These are phyloP conservation scores for Cyclaneusma minus DNA, from an alignment of 2,329 filamentous ascomycete genomes.

Conservation along the genomic window DNA sequence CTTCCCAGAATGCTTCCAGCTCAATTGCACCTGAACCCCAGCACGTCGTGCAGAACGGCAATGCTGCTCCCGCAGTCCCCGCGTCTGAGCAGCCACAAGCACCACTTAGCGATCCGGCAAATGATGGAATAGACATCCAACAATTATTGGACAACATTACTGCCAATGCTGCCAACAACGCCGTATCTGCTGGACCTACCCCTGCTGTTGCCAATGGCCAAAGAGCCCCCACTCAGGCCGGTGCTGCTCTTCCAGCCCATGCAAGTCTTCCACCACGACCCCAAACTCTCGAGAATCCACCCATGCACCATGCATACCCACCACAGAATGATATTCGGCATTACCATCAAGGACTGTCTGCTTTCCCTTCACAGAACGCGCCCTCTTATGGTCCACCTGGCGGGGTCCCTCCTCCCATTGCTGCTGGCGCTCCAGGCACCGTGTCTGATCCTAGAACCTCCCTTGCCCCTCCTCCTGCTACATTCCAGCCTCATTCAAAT, in stretches of 20 bases:
- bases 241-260: slow-evolving; percentile 16
- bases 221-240: slow-evolving; percentile 8
- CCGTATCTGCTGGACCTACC: slow-evolving; percentile 4
- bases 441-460: slow-evolving; percentile 18
- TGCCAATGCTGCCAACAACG: slow-evolving; percentile 20
- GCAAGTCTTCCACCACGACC: slow-evolving; percentile 20
- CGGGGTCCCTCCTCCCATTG: slow-evolving; percentile 13
- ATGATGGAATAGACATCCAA: slow-evolving; percentile 20
- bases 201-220: slow-evolving; percentile 2
- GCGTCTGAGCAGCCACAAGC: slow-evolving; percentile 6
- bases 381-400: slow-evolving; percentile 17
- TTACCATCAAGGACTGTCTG: slow-evolving; percentile 15
- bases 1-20: slow-evolving; percentile 5
- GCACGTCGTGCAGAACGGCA: slow-evolving; percentile 6
- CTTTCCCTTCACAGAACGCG: slow-evolving; percentile 10
- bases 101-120: slow-evolving; percentile 14
- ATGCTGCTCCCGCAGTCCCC: slow-evolving; percentile 9
- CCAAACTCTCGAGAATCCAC: slow-evolving; percentile 8
- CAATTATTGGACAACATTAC: slow-evolving; percentile 21
- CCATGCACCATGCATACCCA: slow-evolving; percentile 6
- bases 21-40: slow-evolving; percentile 2
- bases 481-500: slow-evolving; percentile 14
- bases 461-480: slow-evolving; percentile 19
- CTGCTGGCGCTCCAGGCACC: slow-evolving; percentile 18
- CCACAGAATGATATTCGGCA: slow-evolving; percentile 17